Conservation (phyloP, 805 yeast genomes). For the Candida insectorum region DNA sequence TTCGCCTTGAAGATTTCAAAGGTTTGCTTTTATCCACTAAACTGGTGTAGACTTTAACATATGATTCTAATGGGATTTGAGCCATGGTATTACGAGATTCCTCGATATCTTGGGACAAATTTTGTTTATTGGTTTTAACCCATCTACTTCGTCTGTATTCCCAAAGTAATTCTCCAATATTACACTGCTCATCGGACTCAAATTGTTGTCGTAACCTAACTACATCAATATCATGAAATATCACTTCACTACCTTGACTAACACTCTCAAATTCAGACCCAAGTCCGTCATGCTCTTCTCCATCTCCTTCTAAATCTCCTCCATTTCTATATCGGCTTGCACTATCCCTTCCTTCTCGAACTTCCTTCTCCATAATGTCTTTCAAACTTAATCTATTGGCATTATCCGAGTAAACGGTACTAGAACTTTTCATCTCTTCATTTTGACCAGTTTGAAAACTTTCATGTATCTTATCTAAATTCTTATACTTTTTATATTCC, state of each 20-base stretch:
- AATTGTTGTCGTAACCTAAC: slow-evolving; percentile 25
- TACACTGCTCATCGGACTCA: slow-evolving; percentile 19
- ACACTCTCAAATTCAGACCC: slow-evolving; percentile 5
- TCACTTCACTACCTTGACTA: slow-evolving; percentile 5
- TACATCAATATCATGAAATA: slow-evolving; percentile 24
- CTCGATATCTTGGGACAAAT: neutral
- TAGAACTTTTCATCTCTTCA: slow-evolving; percentile 12
- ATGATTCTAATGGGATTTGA: slow-evolving; percentile 48
- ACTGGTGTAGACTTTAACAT: slow-evolving; percentile 60
- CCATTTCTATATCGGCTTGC: no score
- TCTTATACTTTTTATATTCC: slow-evolving; percentile 28
- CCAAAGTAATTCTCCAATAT: slow-evolving; percentile 54
- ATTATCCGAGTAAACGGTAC: slow-evolving; percentile 10
- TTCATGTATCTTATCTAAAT: slow-evolving; percentile 30
- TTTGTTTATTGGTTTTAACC: slow-evolving; percentile 32
- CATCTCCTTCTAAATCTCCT: slow-evolving; percentile 4
- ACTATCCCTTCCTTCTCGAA: neutral
- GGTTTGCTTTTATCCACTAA: slow-evolving; percentile 68
- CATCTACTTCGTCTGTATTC: slow-evolving; percentile 63
- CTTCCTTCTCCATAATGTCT: slow-evolving; percentile 18
- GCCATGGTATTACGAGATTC: slow-evolving; percentile 18
- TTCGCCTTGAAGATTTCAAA: slow-evolving; percentile 53
- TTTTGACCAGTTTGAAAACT: slow-evolving; percentile 13
- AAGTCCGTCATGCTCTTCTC: neutral
- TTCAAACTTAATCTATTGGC: slow-evolving; percentile 11